A percentile compares a stretch with the other conserved stretches of the same genome.
These are phyloP conservation scores for Stenogyne calaminthoides DNA, from an alignment of 305 asterid species.

Conservation along the genomic window DNA sequence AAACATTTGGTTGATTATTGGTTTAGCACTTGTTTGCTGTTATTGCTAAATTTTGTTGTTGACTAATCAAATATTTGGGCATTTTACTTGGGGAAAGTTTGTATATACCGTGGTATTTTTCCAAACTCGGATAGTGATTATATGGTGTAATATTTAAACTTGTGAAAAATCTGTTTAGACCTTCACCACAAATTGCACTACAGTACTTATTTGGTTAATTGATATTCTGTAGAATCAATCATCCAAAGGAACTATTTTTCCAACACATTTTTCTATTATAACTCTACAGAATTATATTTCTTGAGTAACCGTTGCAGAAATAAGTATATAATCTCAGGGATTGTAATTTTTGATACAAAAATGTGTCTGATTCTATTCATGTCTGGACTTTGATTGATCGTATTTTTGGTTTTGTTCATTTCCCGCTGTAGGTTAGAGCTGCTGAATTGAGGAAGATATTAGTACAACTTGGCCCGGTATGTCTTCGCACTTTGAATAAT, in stretches of 20 bases:
- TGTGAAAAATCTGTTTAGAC: not conserved
- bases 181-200: not conserved
- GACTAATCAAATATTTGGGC: not conserved
- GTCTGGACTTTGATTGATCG: not conserved
- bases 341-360: not conserved
- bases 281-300: not conserved
- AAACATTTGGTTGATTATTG: conserved; percentile 12
- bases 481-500: not conserved
- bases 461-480: conserved; percentile 95
- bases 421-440: conserved; percentile 71
- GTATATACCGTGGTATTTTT: not conserved
- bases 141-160: not conserved
- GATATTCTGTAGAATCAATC: conserved; percentile 4
- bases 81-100: not conserved
- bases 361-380: not conserved
- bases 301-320: not conserved
- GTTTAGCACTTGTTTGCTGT: not conserved
- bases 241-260: conserved; percentile 4
- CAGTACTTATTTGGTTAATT: not conserved
- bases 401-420: conserved; percentile 24
- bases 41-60: not conserved
- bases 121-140: not conserved
- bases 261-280: not conserved
- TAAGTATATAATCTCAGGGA: not conserved
- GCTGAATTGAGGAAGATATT: conserved; percentile 82